Percentiles rank a stretch among this genome's conserved stretches.
Evolutionary conservation across 1,284 basidiomycete genomes (phyloP).

Genomic region (Puccinia horiana): DNA sequence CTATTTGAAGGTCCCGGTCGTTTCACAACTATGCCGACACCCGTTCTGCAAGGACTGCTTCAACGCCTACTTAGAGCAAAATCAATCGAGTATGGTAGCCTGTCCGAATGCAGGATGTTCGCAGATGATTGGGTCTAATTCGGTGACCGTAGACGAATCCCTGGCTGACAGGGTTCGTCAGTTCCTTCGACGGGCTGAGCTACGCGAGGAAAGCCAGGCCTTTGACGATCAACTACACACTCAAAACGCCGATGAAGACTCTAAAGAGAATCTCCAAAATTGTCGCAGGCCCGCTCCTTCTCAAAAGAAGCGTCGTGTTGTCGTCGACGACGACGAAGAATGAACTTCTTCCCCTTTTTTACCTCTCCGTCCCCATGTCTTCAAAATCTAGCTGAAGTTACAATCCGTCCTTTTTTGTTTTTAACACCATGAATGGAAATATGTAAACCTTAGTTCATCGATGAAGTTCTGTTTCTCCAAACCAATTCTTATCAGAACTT

Average conservation of each 20-base stretch:
- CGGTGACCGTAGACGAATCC: conserved; percentile 13
- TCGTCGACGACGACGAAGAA: conserved; percentile 34
- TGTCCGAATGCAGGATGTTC: conserved; percentile 42
- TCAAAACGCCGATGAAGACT: not conserved
- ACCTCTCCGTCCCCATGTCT: no score
- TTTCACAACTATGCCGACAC: conserved; percentile 34
- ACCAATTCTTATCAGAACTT: no score
- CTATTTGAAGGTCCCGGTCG: conserved; percentile 18
- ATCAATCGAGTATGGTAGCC: not conserved
- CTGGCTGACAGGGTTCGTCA: conserved; percentile 29
- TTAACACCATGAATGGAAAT: no score
- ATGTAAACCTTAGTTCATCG: no score
- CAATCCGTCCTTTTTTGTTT: no score
- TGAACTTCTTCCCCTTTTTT: no score
- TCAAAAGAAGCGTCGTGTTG: conserved; percentile 23
- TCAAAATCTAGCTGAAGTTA: no score
- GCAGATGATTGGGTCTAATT: not conserved
- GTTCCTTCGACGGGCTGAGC: conserved; percentile 2
- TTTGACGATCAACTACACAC: not conserved
- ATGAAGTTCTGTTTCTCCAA: no score
- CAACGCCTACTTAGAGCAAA: conserved; percentile 25
- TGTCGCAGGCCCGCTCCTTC: not conserved
- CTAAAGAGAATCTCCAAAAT: not conserved
- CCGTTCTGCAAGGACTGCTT: conserved; percentile 45
- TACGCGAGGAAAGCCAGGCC: conserved; percentile 10